Evolutionary conservation across 805 yeast genomes (phyloP).

Genomic region (Candida fluviatilis): DNA sequence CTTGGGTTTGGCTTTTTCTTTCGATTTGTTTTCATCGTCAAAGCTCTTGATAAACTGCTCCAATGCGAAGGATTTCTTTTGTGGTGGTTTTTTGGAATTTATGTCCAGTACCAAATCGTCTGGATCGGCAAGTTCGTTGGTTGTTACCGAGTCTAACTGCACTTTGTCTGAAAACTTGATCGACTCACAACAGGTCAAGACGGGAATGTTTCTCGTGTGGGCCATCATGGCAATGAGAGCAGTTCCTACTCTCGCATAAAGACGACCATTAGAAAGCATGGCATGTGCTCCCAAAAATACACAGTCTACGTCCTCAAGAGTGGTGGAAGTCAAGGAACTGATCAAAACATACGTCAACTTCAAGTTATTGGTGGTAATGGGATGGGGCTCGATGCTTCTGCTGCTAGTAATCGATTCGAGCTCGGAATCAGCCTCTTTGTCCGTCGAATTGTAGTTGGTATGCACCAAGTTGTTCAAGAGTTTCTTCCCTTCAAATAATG

Average conservation of each 20-base stretch:
- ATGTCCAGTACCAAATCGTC: constrained; percentile 58
- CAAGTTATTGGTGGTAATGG: constrained; percentile 50
- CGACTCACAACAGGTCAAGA: constrained; percentile 91
- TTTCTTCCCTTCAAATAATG: constrained; percentile 87
- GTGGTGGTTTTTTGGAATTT: constrained; percentile 48
- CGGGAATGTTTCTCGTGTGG: constrained; percentile 84
- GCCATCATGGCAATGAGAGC: constrained; percentile 92
- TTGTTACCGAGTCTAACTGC: constrained; percentile 92
- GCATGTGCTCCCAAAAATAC: constrained; percentile 97
- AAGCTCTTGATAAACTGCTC: constrained; percentile 53
- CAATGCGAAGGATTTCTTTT: constrained; percentile 57
- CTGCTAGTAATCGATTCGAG: constrained; percentile 16
- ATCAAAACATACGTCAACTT: constrained; percentile 76
- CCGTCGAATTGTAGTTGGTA: constrained; percentile 19
- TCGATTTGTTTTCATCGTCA: constrained; percentile 22
- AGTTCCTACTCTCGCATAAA: constrained; percentile 92
- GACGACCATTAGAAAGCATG: constrained; percentile 89
- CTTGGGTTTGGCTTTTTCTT: constrained; percentile 15
- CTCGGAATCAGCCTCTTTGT: constrained; percentile 13
- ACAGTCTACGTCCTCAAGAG: constrained; percentile 81
- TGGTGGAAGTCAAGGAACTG: constrained; percentile 68
- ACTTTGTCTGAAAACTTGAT: constrained; percentile 93
- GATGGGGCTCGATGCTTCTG: constrained; percentile 11
- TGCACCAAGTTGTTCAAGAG: constrained; percentile 62
- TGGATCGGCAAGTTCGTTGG: constrained; percentile 83